Evolutionary conservation across 352 stramenopile genomes (phyloP), one percentile per base, ranked within the genome.

Genomic region (Phytophthora vignae): DNA sequence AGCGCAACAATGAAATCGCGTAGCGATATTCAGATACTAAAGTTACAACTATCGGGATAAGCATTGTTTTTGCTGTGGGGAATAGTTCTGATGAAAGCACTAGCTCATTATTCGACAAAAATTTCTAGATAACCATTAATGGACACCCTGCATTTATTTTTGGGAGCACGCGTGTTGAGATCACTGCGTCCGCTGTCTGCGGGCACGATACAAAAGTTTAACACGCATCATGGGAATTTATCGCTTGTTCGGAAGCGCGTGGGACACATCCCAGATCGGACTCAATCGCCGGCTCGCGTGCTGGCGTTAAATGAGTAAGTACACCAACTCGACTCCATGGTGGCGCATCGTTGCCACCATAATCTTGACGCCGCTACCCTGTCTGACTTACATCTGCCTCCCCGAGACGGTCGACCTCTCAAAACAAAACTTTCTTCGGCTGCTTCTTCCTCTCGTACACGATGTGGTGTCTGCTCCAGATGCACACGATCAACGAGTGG

Each of bases 361-460:
- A 36, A 9, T 57, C n/a, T 14, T 69, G 19, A 64, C 62, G 7
- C 53, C 62, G 6, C 62, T 69, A 10, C 62, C 40, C 9, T 57
- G 38, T 40, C 46, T 63, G 7, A 25, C 44, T 10, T 69, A 69
- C 62, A 63, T 69, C 11, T 69, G 62, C n/a, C 42, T 69, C 14
- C 62, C 62, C 9, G 62, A 63, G 53, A 55, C 53, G 3, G 53
- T 69, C 11, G 17, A 69, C 15, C 12, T 69, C 40, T 15, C 22
- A 2, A 2, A 25, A 25, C 67, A 60, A 74, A 9, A 63, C 42
- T 15, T 74, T 74, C 53, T 74, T 64, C 25, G 60, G 60, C 3
- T 53, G 67, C n/a, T 69, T 74, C 31, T 74, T 63, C 60, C 33
- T 74, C 5, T 65, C 60, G 5, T 74, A 65, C 60, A 57, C 56